These are phyloP conservation scores for Fusarium nematophilum DNA, from an alignment of 2,329 filamentous ascomycete genomes.

Conservation along the genomic window DNA sequence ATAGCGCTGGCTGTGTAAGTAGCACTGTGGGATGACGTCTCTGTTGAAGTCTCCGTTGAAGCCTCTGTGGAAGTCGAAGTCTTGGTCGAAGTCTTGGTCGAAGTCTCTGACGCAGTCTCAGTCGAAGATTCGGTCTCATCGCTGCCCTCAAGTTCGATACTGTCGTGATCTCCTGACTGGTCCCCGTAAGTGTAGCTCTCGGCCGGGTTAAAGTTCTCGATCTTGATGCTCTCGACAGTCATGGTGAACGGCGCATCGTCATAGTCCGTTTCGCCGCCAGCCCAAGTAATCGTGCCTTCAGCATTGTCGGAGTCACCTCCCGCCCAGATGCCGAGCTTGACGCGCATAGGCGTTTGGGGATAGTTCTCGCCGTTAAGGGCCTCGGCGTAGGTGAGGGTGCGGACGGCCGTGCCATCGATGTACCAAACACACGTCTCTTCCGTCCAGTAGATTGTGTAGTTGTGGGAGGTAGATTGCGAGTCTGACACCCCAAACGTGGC, in stretches of 20 bases:
- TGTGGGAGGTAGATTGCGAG: constrained; percentile 61
- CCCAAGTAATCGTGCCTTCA: constrained; percentile 74
- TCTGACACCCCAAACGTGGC: constrained; percentile 21
- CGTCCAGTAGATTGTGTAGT: constrained; percentile 77
- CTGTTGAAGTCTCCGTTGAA: constrained; percentile 9
- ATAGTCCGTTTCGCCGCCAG: constrained; percentile 63
- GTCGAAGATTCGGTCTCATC: constrained; percentile 4
- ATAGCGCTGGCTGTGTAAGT: constrained; percentile 1
- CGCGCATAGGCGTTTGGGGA: constrained; percentile 76
- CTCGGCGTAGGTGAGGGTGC: constrained; percentile 52
- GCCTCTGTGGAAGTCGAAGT: not conserved
- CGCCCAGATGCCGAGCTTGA: constrained; percentile 71
- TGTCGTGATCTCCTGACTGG: constrained; percentile 37
- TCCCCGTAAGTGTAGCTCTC: constrained; percentile 50
- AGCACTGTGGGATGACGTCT: constrained; percentile 6
- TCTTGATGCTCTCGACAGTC: constrained; percentile 60
- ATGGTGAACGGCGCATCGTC: constrained; percentile 66
- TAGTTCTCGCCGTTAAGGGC: constrained; percentile 62
- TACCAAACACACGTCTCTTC: constrained; percentile 67
- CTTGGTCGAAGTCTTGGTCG: not conserved
- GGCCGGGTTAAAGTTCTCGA: constrained; percentile 53
- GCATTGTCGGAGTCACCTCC: constrained; percentile 54
- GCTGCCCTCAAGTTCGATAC: constrained; percentile 37
- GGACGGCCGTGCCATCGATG: constrained; percentile 59
- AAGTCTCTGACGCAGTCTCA: not conserved